Evolutionary conservation across 2,329 filamentous ascomycete genomes (phyloP).

Genomic region (Venturia aucupariae): DNA sequence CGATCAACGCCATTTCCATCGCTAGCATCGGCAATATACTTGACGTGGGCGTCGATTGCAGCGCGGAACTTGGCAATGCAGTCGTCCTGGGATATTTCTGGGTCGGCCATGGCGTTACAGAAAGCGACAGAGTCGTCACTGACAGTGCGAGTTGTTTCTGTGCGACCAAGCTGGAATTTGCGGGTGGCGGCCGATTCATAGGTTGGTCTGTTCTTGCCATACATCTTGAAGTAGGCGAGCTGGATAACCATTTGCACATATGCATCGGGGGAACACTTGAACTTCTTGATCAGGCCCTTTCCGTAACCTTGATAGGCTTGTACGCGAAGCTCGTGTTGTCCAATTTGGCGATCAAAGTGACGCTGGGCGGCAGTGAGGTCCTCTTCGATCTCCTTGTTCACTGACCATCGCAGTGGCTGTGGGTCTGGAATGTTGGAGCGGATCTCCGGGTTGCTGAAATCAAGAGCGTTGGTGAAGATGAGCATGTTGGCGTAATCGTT

Average conservation of each 20-base stretch:
- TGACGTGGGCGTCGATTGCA: slow-evolving; percentile 71
- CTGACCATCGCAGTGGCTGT: slow-evolving; percentile 63
- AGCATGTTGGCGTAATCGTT: slow-evolving; percentile 90
- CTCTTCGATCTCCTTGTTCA: slow-evolving; percentile 62
- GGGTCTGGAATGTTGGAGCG: slow-evolving; percentile 82
- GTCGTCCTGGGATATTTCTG: slow-evolving; percentile 51
- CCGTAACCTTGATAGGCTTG: slow-evolving; percentile 97
- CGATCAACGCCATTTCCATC: slow-evolving; percentile 92
- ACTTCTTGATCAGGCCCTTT: slow-evolving; percentile 98
- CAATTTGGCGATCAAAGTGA: slow-evolving; percentile 75
- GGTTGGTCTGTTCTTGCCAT: slow-evolving; percentile 92
- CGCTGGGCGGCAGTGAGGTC: slow-evolving; percentile 70
- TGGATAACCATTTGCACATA: slow-evolving; percentile 99
- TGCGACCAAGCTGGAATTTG: slow-evolving; percentile 91
- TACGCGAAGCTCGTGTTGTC: slow-evolving; percentile 80
- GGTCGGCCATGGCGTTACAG: slow-evolving; percentile 77
- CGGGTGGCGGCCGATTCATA: slow-evolving; percentile 95
- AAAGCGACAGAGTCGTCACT: slow-evolving; percentile 87
- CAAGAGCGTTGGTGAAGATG: slow-evolving; percentile 90
- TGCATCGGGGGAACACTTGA: slow-evolving; percentile 94
- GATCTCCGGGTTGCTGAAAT: slow-evolving; percentile 68
- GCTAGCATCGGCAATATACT: slow-evolving; percentile 82
- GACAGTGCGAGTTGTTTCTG: slow-evolving; percentile 88
- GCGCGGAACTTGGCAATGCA: slow-evolving; percentile 69
- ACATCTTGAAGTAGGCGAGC: slow-evolving; percentile 97